Base-by-base conservation (phyloP, 768 basidiomycete genomes). In the Boletus rubropictus region DNA sequence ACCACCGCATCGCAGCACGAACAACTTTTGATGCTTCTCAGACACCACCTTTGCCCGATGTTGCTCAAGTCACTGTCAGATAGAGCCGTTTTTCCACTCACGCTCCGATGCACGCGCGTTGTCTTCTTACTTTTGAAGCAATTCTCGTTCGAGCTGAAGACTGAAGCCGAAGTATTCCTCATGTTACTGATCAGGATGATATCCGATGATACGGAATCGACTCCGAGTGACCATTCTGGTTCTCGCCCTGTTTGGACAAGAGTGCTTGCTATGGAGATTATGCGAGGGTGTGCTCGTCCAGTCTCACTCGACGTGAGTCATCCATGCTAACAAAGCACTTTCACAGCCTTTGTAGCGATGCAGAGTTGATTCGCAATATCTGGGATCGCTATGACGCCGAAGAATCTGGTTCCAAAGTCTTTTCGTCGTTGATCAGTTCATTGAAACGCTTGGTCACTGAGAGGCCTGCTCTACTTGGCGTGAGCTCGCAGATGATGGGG, bases 71-170 rank as follows among this genome's bases (percentile, higher is more conserved):
- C 86, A 2, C 73, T 96, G 12, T 89, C 89, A 0, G 88, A 93
- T 34, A 73, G 82, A 27, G 84, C 89, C 0, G 65, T 82, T 3
- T 98, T 98, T 64, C 89, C 94, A 0, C 74, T 94, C 42, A 88
- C 87, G 0, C 77, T 99, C 4, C 85, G 96, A 44, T 88, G 91
- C 50, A 94, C 87, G 2, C 86, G 95, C 2, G 90, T 98, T 24
- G 85, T 97, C 31, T 98, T 94, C 69, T 75, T 97, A 33, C 78
- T 98, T 7, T 76, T 97, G 46, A 94, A 95, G 54, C 89, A 93
- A 42, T 97, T 96, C 66, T 84, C 85, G 2, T 69, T 73, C 31
- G 85, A 95, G 56, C 74, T 99, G 38, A 72, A 75, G 44, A 84
- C 82, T 0, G 92, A 97, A 65, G 76, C 88, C 0, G 92, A 96